Evolutionary conservation across 306 rosid genomes (phyloP), one percentile per base, ranked within the genome.

Genomic region (Casuarina equisetifolia): DNA sequence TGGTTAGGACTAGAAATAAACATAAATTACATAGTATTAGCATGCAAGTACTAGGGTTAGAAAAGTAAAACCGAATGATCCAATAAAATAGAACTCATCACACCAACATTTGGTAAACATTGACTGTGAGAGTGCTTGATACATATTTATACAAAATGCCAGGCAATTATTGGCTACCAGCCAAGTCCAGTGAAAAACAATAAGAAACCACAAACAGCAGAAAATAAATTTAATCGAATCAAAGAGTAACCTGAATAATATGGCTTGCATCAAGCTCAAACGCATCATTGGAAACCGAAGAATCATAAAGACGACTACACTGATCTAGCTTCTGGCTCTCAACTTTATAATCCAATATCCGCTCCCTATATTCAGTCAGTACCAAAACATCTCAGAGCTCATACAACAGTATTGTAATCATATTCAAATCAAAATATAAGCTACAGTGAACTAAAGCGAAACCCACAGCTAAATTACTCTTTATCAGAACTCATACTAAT

Each of bases 251-350:
- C 99, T 96, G 99, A 74, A 92, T 86, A 78, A 96, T 90, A 69
- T 88, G 96, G 83, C 93, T 86, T 5, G 97, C 97, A 70, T 96
- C 99, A 52, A 88, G 85, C 89, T 92, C 99, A 32, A 90, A 92
- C n/a, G 90, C 98, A 76, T 96, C 91, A 16, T 75, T 91, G 9
- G 88, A 90, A 83, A 89, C 89, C 1, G 98, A 91, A 51, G 96
- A 90, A 84, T 96, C 96, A 53, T 90, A 96, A 15, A 96, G 97
- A 70, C 99, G 99, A 87, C 84, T 85, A 83, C 94, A 91, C 74
- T 96, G 99, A 88, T 92, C 99, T 39, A 96, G 88, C 83, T 97
- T 90, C 86, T 85, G 94, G 83, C 98, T 93, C 85, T 92, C 98
- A 75, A 87, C 98, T 70, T 97, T 87, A 76, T 87, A 85, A 77